Base-by-base conservation (phyloP, 352 stramenopile genomes). In the Discostella stelligera region DNA sequence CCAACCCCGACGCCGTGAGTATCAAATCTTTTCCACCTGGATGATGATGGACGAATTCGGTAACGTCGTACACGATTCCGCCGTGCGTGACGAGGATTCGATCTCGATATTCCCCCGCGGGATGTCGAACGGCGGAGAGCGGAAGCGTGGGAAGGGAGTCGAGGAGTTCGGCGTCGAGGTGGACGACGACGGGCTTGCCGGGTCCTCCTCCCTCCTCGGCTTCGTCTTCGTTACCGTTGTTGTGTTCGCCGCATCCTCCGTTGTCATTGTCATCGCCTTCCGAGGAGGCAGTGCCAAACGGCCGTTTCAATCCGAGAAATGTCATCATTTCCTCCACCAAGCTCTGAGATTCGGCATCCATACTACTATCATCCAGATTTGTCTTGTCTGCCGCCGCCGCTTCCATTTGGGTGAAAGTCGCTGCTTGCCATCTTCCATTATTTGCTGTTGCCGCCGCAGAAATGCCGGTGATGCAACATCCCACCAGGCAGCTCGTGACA, bases 61-160 rank as follows among this genome's bases (percentile, higher is more conserved):
- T 84, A 27, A 86, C 60, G 48, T 86, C 79, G 54, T 86, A 86
- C 9, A 86, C 46, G 30, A 86, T 84, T 8, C 79, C 79, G 7
- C 82, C 65, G 52, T 86, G 62, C 0, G 63, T 78, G 0, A 79
- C 73, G 20, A 86, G 71, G 9, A 79, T 50, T 3, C 44, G 64
- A 10, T 49, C 50, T 0, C 55, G 18, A 32, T 58, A 66, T 54
- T 70, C 58, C 7, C 72, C 65, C 0, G 59, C 54, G 37, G 73
- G 66, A 41, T 71, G 54, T 7, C 30, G 39, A 16, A 84, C 71
- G 21, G 71, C 25, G 16, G 58, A 76, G n/a, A 86, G 66, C n/a
- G 69, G 62, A 25, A 86, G 37, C 9, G 44, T 20, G 44, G 73
- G 73, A 7, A 86, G 71, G 30, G 67, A 83, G 11, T 60, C 70